Conservation (phyloP, 306 rosid genomes). For the Cotoneaster glaucophyllus region DNA sequence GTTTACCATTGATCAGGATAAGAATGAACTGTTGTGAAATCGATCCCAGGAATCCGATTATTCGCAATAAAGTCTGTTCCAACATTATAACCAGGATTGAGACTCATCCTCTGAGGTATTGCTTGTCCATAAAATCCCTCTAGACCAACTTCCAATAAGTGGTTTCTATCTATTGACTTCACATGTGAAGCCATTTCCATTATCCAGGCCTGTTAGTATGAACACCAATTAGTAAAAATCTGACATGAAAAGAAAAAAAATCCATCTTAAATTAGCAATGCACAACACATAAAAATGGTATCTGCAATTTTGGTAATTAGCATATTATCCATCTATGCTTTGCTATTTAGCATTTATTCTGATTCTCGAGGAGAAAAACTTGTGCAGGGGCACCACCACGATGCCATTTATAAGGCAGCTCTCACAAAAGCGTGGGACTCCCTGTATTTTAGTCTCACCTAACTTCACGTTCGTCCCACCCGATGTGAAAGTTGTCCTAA, state of each 20-base stretch:
- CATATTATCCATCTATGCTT: neutral
- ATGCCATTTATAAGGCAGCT: neutral
- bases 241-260: conserved; percentile 1
- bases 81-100: conserved; percentile 55
- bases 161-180: conserved; percentile 82
- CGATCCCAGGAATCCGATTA: conserved; percentile 52
- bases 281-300: neutral
- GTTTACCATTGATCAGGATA: conserved; percentile 91
- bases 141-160: conserved; percentile 77
- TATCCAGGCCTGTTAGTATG: conserved; percentile 66
- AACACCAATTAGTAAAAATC: neutral
- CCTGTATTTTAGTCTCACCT: neutral
- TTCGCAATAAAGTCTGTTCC: conserved; percentile 88
- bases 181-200: conserved; percentile 81
- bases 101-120: conserved; percentile 57
- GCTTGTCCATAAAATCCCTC: conserved; percentile 90
- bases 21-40: conserved; percentile 81
- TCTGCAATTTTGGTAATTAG: too few species aligned
- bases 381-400: neutral
- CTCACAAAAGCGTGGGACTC: neutral
- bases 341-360: neutral
- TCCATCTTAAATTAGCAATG: neutral
- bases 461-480: neutral
- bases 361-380: neutral
- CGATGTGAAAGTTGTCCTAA: too few species aligned